Conservation (phyloP, 345 rosid genomes). For the Eucalyptus pumila region DNA sequence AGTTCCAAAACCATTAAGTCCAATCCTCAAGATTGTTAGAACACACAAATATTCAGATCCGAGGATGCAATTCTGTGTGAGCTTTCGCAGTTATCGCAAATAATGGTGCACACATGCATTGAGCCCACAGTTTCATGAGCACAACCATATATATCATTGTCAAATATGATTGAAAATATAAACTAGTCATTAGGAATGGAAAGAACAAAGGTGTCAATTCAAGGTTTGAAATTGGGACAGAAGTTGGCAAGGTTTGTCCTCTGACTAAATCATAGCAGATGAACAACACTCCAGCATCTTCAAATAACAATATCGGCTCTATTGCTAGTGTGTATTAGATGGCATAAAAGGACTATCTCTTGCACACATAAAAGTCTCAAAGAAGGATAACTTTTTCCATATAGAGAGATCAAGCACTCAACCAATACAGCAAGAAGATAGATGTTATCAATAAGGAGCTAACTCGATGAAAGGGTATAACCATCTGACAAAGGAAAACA, state of each 20-base stretch:
- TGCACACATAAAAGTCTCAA: background rate
- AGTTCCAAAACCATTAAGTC: background rate
- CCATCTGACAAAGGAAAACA: background rate
- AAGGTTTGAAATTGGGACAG: background rate
- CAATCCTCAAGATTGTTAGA: background rate
- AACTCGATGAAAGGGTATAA: background rate
- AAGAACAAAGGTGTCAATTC: background rate
- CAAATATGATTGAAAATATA: background rate
- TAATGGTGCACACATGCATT: background rate
- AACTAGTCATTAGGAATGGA: background rate
- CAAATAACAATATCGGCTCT: background rate
- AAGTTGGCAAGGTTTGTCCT: background rate
- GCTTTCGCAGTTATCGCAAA: background rate
- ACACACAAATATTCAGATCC: background rate
- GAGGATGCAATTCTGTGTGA: background rate
- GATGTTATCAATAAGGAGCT: background rate
- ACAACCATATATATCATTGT: background rate
- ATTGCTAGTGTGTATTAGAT: background rate
- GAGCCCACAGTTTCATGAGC: background rate
- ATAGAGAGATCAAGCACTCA: background rate
- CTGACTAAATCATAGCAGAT: background rate
- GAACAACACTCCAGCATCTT: background rate
- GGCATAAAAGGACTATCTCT: background rate
- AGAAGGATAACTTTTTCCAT: background rate
- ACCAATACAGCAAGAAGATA: background rate